Evolutionary conservation across 1,284 basidiomycete genomes (phyloP), one percentile per base, ranked within the genome.

Genomic region (Pseudozyma tsukubaensis): DNA sequence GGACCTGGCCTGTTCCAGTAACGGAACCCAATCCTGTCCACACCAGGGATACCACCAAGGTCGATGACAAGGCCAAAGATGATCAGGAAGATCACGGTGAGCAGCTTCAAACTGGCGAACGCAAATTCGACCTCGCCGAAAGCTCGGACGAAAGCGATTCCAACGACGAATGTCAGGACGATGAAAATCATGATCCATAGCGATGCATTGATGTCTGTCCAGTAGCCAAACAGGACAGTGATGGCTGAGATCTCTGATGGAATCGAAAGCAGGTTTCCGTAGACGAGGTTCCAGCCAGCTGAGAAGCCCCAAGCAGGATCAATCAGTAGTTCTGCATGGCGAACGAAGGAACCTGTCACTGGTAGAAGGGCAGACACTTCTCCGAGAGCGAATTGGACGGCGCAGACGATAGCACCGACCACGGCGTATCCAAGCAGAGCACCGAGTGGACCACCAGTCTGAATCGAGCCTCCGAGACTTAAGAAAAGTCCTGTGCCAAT

Each of bases 271-370:
- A 83, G n/a, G 47, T 72, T 71, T 34, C 72, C 78, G 49, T 71
- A 77, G 6, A 72, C 76, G 91, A 92, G 88, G 92, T 86, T 10
- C 92, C 88, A 62, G 89, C 91, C 44, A 88, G 81, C 40, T 88
- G 79, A 66, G 37, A 78, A 76, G 1, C 90, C 90, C 72, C 93
- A 88, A 0, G 92, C 91, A 7, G 90, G 90, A 79, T 92, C 89
- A 29, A 93, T 90, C 80, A 92, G 92, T 54, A 91, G 90, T 73
- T 89, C 90, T 4, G 92, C 91, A 35, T 94, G 87, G 49, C 89
- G 91, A 83, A 94, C 91, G 81, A 93, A 92, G 3, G 92, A 90
- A 63, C 90, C 91, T 53, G 87, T 75, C 63, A 88, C 86, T 44
- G 85, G 85, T 34, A 92, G 87, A 76, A 88, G 91, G 8, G 85